Evolutionary conservation across 352 stramenopile species (phyloP).

Genomic region (Pythium sp.): DNA sequence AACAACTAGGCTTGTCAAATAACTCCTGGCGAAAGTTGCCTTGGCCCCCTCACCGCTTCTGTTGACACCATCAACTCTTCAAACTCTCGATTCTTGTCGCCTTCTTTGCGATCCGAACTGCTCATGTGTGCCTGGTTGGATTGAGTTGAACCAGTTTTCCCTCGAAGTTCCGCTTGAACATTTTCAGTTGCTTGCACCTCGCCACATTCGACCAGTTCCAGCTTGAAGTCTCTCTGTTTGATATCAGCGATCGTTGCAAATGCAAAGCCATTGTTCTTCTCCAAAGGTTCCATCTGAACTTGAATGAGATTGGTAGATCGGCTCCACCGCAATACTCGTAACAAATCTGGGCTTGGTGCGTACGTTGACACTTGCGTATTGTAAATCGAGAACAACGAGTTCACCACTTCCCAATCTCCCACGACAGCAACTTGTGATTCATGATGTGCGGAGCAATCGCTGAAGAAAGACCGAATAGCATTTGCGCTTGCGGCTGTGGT

Average conservation of each 20-base stretch:
- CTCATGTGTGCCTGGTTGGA: background rate
- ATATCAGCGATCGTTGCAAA: background rate
- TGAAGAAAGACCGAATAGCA: background rate
- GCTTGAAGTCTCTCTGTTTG: background rate
- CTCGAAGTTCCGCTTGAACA: background rate
- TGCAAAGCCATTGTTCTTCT: background rate
- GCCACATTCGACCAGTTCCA: constrained; percentile 7
- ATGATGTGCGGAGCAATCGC: background rate
- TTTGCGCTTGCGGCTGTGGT: background rate
- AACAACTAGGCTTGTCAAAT: constrained; percentile 8
- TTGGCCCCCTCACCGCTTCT: background rate
- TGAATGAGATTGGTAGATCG: constrained; percentile 6
- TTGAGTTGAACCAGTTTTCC: background rate
- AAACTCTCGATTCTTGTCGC: background rate
- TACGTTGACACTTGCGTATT: background rate
- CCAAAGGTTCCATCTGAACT: constrained; percentile 3
- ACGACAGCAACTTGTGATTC: background rate
- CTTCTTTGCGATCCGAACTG: background rate
- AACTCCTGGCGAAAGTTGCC: background rate
- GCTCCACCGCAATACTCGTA: constrained; percentile 2
- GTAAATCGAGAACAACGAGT: background rate
- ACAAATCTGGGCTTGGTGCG: background rate
- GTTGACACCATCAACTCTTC: constrained; percentile 4
- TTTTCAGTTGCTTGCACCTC: background rate
- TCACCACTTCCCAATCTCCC: constrained; percentile 5